Conservation (phyloP, 2,329 filamentous ascomycete genomes). For the Aureobasidium sp. region DNA sequence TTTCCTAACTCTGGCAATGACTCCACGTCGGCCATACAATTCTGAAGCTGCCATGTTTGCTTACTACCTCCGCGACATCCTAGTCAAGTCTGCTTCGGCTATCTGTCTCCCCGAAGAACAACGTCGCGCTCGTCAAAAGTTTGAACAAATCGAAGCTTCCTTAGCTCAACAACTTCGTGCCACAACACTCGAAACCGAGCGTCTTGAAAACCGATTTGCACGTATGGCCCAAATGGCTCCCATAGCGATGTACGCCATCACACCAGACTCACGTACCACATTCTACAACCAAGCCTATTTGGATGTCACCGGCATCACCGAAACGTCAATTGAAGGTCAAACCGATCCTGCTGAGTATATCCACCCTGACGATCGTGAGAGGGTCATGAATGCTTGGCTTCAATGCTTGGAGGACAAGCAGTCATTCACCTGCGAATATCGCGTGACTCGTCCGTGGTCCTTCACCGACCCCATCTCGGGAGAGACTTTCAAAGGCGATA, state of each 20-base stretch:
- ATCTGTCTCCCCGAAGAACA: slow-evolving; percentile 12
- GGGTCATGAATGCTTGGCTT: slow-evolving; percentile 27
- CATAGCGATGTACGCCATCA: slow-evolving; percentile 35
- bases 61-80: slow-evolving; percentile 27
- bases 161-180: slow-evolving; percentile 30
- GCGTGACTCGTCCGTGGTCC: slow-evolving; percentile 31
- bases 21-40: slow-evolving; percentile 33
- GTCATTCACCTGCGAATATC: slow-evolving; percentile 32
- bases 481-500: slow-evolving; percentile 24
- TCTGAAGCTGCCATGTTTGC: slow-evolving; percentile 34
- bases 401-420: slow-evolving; percentile 27
- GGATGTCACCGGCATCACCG: slow-evolving; percentile 27
- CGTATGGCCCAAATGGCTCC: slow-evolving; percentile 34
- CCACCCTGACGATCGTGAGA: slow-evolving; percentile 27
- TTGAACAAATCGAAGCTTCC: slow-evolving; percentile 30
- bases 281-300: slow-evolving; percentile 37
- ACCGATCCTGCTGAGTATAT: slow-evolving; percentile 8
- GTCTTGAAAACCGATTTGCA: slow-evolving; percentile 32
- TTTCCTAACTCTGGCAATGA: slow-evolving; percentile 34
- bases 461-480: slow-evolving; percentile 22
- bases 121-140: slow-evolving; percentile 31
- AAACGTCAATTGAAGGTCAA: slow-evolving; percentile 15
- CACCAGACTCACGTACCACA: slow-evolving; percentile 28
- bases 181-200: slow-evolving; percentile 26
- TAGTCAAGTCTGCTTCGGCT: slow-evolving; percentile 23